These are phyloP conservation scores for Mycena olivaceomarginata DNA, from an alignment of 768 basidiomycete genomes.

Conservation along the genomic window DNA sequence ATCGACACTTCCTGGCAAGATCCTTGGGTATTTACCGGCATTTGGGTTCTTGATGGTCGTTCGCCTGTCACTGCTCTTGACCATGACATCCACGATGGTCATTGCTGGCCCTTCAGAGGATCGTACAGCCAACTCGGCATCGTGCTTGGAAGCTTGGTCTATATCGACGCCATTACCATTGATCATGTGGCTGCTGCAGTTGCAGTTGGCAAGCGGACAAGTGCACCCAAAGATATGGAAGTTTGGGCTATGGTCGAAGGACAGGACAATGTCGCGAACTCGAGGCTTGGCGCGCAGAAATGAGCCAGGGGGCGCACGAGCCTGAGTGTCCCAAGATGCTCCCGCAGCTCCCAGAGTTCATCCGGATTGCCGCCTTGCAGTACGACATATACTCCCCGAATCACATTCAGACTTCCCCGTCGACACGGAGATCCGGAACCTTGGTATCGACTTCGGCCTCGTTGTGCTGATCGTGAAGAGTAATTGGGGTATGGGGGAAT, in stretches of 20 bases:
- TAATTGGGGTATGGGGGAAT: slow-evolving; percentile 92
- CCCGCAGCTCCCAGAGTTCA: slow-evolving; percentile 65
- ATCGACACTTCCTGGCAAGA: no score
- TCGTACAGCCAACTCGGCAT: slow-evolving; percentile 89
- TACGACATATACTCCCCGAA: slow-evolving; percentile 76
- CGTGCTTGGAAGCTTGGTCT: slow-evolving; percentile 81
- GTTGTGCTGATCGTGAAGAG: slow-evolving; percentile 86
- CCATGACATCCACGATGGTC: slow-evolving; percentile 86
- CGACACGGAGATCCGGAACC: slow-evolving; percentile 76
- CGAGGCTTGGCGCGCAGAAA: slow-evolving; percentile 69
- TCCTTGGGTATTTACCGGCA: slow-evolving; percentile 75
- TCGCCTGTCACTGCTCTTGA: slow-evolving; percentile 66
- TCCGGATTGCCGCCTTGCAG: slow-evolving; percentile 81
- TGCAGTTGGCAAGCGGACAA: slow-evolving; percentile 82
- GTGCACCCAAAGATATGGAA: slow-evolving; percentile 91
- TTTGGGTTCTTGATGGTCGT: slow-evolving; percentile 79
- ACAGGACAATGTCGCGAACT: slow-evolving; percentile 78
- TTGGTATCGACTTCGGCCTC: slow-evolving; percentile 90
- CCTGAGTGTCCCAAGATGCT: slow-evolving; percentile 66
- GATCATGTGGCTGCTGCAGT: slow-evolving; percentile 93
- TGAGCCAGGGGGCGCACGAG: slow-evolving; percentile 56
- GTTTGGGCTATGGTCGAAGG: slow-evolving; percentile 94
- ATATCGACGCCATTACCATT: slow-evolving; percentile 86
- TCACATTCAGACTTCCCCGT: slow-evolving; percentile 87
- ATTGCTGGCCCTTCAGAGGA: slow-evolving; percentile 95